Percentiles rank a stretch among this genome's conserved stretches.
Evolutionary conservation across 2,329 filamentous ascomycete species (phyloP).

Genomic region (Chaetomium globosum): DNA sequence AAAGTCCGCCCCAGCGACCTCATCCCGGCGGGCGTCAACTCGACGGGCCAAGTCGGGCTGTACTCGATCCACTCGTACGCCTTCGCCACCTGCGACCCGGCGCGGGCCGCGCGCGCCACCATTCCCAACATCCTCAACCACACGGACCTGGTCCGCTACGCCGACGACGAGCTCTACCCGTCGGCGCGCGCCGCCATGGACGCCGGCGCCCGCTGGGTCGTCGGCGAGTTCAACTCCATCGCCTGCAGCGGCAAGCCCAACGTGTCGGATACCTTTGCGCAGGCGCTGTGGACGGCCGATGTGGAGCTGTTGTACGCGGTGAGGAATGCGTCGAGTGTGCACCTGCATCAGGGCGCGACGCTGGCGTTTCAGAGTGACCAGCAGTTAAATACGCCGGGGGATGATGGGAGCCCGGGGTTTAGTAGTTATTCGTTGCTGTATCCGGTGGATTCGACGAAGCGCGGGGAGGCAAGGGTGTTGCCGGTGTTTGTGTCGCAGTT

Average conservation of each 20-base stretch:
- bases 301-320: slow-evolving; percentile 45
- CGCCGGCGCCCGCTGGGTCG: slow-evolving; percentile 33
- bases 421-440: slow-evolving; percentile 32
- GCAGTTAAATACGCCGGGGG: slow-evolving; percentile 34
- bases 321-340: slow-evolving; percentile 44
- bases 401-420: slow-evolving; percentile 32
- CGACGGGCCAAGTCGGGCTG: slow-evolving; percentile 29
- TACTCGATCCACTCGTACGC: slow-evolving; percentile 35
- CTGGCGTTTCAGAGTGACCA: slow-evolving; percentile 32
- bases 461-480: slow-evolving; percentile 30
- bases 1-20: slow-evolving; percentile 31
- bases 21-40: slow-evolving; percentile 32
- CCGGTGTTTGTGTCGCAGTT: slow-evolving; percentile 33
- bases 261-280: slow-evolving; percentile 47
- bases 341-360: slow-evolving; percentile 41
- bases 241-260: slow-evolving; percentile 45
- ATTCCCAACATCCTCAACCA: slow-evolving; percentile 34
- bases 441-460: slow-evolving; percentile 27
- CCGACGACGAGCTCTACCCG: slow-evolving; percentile 32
- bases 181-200: slow-evolving; percentile 30
- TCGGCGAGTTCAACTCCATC: slow-evolving; percentile 48
- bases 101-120: slow-evolving; percentile 27
- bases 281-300: slow-evolving; percentile 47
- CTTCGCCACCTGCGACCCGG: slow-evolving; percentile 33
- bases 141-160: slow-evolving; percentile 29